Evolutionary conservation across 805 yeast genomes (phyloP), one percentile per base, ranked within the genome.

Genomic region (Kodamaea kakaduensis): DNA sequence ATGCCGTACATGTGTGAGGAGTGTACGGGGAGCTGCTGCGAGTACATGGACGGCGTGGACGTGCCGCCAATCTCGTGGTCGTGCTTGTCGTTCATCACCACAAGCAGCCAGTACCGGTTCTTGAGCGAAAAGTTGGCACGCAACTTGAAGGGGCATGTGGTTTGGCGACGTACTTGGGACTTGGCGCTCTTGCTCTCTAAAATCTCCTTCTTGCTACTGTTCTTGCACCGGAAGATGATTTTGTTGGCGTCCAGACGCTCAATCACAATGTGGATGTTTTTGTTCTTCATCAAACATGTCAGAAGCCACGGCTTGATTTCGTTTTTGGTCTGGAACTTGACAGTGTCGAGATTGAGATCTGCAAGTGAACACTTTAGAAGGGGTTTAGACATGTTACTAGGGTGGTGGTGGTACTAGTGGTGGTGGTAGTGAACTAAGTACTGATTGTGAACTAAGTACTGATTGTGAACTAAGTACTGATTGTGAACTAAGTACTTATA

Each of bases 241-340:
- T 78, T 78, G 28, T 71, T 59, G 31, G 65, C 70, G 53, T 78
- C 85, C 3, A 80, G 73, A 19, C 85, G 56, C 57, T 77, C 84
- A 37, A 78, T 78, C 10, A 76, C 84, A 9, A 78, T 63, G 36
- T 67, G 68, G 25, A 76, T 69, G 4, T 81, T 79, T 42, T 64
- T 66, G 6, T 64, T 55, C n/a, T 59, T 57, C 32, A 69, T 59
- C 37, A 75, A 66, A 32, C 64, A 56, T 7, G 47, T 39, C 44
- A 67, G 76, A 34, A 78, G 54, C 83, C 84, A 78, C 4, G 84
- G 83, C 50, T 78, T 78, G 43, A 78, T 76, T 16, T 67, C 71
- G 19, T 67, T 56, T 44, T 66, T 73, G 37, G 65, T 68, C 22
- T 41, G 33, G 39, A 59, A 58, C 17, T 44, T 36, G 32, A 49